Evolutionary conservation across 345 rosid genomes (phyloP).

Genomic region (Eucalyptus marginata): DNA sequence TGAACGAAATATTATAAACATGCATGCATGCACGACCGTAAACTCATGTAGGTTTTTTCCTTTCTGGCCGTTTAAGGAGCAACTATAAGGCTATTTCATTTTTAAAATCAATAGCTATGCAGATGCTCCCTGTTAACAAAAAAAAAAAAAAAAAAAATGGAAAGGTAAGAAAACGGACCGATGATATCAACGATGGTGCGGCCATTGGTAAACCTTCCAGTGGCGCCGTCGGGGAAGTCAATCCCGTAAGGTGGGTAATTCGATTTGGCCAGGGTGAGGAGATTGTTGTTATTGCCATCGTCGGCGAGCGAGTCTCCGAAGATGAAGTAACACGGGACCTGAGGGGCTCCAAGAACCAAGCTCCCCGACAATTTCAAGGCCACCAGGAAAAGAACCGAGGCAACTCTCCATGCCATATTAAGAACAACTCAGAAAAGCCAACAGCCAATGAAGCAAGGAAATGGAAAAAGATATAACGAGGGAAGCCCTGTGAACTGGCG

Average conservation of each 20-base stretch:
- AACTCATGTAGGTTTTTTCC: background rate
- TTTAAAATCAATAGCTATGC: background rate
- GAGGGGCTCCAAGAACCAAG: background rate
- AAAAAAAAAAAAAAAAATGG: background rate
- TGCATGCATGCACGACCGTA: background rate
- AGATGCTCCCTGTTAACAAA: background rate
- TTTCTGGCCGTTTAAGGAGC: background rate
- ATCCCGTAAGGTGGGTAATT: constrained; percentile 22
- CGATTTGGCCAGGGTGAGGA: constrained; percentile 9
- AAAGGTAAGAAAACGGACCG: background rate
- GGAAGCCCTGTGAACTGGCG: too few relatives aligned
- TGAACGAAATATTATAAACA: background rate
- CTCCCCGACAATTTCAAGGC: background rate
- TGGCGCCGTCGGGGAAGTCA: constrained; percentile 19
- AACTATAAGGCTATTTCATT: background rate
- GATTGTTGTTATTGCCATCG: constrained; percentile 26
- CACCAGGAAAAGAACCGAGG: background rate
- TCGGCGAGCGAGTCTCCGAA: constrained; percentile 34
- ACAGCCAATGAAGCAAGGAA: too few relatives aligned
- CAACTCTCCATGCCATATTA: background rate
- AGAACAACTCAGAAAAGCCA: background rate
- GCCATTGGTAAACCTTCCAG: constrained; percentile 25
- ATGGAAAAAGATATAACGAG: too few relatives aligned
- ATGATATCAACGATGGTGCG: constrained; percentile 13
- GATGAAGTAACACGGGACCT: constrained; percentile 26